Percentiles rank a stretch among this genome's conserved stretches.
Evolutionary conservation across 352 stramenopile genomes (phyloP).

Genomic region (Phytophthora boehmeriae): DNA sequence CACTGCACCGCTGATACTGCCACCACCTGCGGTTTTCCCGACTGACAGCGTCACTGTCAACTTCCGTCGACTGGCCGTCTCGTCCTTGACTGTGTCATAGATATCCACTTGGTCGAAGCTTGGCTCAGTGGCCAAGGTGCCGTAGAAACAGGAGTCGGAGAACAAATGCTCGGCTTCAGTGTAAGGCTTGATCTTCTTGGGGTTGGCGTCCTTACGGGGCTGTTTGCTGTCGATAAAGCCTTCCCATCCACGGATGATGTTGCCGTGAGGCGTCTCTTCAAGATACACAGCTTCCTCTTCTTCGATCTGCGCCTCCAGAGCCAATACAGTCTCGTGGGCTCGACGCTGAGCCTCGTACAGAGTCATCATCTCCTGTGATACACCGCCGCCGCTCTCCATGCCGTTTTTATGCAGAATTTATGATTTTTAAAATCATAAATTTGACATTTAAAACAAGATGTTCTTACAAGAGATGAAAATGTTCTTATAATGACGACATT

Average conservation of each 20-base stretch:
- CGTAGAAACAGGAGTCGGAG: conserved; percentile 74
- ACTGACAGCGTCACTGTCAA: conserved; percentile 51
- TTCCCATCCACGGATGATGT: conserved; percentile 90
- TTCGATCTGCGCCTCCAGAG: conserved; percentile 77
- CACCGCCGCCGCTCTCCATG: conserved; percentile 14
- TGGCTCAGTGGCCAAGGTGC: conserved; percentile 54
- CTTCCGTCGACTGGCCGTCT: conserved; percentile 41
- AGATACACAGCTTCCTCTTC: conserved; percentile 81
- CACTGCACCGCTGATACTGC: conserved; percentile 15
- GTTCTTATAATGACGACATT: too few relatives aligned
- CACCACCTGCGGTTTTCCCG: conserved; percentile 23
- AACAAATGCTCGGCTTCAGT: conserved; percentile 81
- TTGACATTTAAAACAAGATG: conserved; percentile 1
- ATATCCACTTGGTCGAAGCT: conserved; percentile 63
- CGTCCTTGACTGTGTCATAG: conserved; percentile 38
- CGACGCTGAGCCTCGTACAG: conserved; percentile 76
- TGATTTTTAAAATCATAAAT: conserved; percentile 7
- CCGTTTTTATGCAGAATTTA: too few relatives aligned
- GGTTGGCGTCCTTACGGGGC: conserved; percentile 72
- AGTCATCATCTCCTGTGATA: conserved; percentile 75
- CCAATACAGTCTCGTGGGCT: conserved; percentile 72
- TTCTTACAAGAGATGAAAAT: conserved; percentile 12
- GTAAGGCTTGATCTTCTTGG: conserved; percentile 86
- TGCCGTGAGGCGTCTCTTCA: conserved; percentile 84
- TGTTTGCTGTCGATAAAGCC: conserved; percentile 87